phyloP scores from a whole-genome alignment of 345 rosid species.

The Pistacia vera region DNA sequence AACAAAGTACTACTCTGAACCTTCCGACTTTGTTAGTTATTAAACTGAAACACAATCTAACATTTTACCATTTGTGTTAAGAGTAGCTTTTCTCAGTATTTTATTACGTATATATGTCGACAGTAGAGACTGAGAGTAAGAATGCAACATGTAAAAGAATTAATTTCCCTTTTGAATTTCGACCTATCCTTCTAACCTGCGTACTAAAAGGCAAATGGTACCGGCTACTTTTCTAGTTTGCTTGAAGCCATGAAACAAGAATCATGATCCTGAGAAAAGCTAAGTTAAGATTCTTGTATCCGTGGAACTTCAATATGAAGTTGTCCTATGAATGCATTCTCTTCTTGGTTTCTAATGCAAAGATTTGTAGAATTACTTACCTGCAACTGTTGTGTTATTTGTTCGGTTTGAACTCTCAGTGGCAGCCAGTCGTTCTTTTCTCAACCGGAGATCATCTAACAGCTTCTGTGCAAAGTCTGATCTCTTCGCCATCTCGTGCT shows the following conservation, averaged over 20 bases:
- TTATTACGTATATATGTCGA: no score
- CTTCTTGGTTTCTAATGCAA: not conserved
- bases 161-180: no score
- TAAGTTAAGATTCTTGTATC: not conserved
- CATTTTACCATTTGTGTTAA: no score
- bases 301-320: not conserved
- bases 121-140: not conserved
- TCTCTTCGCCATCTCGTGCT: slow-evolving; percentile 65
- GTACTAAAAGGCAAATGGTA: not conserved
- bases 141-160: no score
- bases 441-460: slow-evolving; percentile 78
- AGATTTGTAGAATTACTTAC: slow-evolving; percentile 35
- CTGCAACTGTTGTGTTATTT: slow-evolving; percentile 26
- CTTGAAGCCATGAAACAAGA: slow-evolving; percentile 18
- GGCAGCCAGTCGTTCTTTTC: slow-evolving; percentile 72
- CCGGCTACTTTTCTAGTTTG: slow-evolving; percentile 11
- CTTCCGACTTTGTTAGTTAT: not conserved
- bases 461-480: slow-evolving; percentile 93
- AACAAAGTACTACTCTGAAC: not conserved
- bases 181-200: no score
- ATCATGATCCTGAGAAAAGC: slow-evolving; percentile 6
- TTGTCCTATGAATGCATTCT: not conserved
- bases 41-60: not conserved
- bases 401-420: slow-evolving; percentile 50
- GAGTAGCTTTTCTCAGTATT: no score